Base-by-base conservation (phyloP, 257 asterid genomes). In the Catharanthus roseus region DNA sequence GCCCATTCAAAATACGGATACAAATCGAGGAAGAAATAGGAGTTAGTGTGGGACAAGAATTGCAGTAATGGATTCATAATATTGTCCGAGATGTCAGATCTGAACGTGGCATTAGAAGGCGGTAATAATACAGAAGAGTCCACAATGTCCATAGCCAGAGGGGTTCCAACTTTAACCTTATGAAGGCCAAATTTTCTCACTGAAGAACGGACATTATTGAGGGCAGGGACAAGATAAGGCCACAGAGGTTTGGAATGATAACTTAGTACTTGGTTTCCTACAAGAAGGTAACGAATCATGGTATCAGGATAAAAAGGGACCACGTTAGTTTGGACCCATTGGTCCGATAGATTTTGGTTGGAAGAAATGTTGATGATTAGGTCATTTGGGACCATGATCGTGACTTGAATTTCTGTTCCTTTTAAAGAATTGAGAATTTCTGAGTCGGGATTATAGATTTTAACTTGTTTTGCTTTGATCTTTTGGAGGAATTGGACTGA, bases 1-100 rank as follows among this genome's bases (percentile, higher is more conserved):
- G 87, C 72, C 97, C 96, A 91, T 0, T 90, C 82, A 61, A 86
- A 85, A 53, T 80, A 91, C 29, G 96, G 81, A 72, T 89, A 91
- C 0, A 71, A 88, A 29, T 89, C 92, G 0, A 91, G 5, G 75
- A 86, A 91, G 61, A 86, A 85, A 38, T 24, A 86, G 0, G 97
- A 89, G 1, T 71, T 80, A 0, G 90, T 77, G 53, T 79, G 77
- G n/a, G 84, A 80, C 78, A 91, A 72, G 78, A 91, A 89, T 19
- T 77, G 74, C 33, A 91, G 49, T 77, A 91, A 41, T 0, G 91
- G 75, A 19, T 72, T 19, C 60, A 91, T 71, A 36, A 89, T 79
- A 15, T 78, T 67, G 0, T 49, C 56, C 0, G 85, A 77, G n/a
- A 87, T 78, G 24, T 83, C 91, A 9, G 83, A 47, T 73, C 89